Evolutionary conservation across 352 stramenopile species (phyloP), one percentile per base, ranked within the genome.

Genomic region (Blastocystis sp.): DNA sequence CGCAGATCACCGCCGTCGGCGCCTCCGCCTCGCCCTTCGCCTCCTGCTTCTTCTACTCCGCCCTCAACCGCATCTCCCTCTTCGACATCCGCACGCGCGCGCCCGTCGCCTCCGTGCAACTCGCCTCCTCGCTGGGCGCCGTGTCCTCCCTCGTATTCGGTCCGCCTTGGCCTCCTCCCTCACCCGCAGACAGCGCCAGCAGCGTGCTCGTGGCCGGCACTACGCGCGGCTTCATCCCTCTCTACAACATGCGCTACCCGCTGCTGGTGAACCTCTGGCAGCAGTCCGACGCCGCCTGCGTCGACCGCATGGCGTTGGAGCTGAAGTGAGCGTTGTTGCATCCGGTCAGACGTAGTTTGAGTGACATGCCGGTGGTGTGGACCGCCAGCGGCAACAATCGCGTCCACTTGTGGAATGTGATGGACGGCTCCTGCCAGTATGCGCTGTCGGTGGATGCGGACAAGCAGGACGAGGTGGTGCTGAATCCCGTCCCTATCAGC

Each of bases 181-280:
- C 4, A 41, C 56, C 28, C 41, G 23, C n/a, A 84, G 74, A 84
- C 41, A 62, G 56, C 23, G 60, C 28, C 21, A 84, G 21, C 21
- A 34, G 69, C 34, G 56, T 84, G n/a, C 41, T 84, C 52, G 52
- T 84, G 0, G 74, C 74, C 19, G 48, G 52, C 9, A 84, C 74
- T 21, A 69, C 56, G 2, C 74, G 74, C 40, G 74, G 74, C 34
- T 70, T 38, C 17, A 66, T 84, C 23, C n/a, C 52, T 0, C 34
- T 84, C 34, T 84, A 84, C 61, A 84, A 84, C 61, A 84, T 70
- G 74, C 74, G 74, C n/a, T 84, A 84, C n/a, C 74, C 74, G 4
- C 60, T 84, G 56, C n/a, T 84, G 34, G 74, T 84, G 48, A 84
- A 84, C 66, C 74, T 84, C 3, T 84, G 74, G 74, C 74, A 84